These are phyloP conservation scores for Pleurotus tuber-regium DNA, from an alignment of 768 basidiomycete genomes.

Conservation along the genomic window DNA sequence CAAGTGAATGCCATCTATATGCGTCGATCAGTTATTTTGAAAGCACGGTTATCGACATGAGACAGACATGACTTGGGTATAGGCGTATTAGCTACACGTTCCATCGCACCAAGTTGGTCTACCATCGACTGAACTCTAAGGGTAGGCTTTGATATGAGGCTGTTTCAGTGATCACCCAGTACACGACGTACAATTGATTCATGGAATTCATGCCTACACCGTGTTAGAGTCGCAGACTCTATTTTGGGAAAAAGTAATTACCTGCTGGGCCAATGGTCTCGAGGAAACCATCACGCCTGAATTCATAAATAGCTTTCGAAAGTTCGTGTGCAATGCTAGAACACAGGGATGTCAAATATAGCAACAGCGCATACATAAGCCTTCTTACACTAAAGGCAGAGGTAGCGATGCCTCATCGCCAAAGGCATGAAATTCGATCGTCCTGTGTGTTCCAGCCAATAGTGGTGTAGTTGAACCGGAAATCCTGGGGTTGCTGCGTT, in stretches of 20 bases:
- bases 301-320: constrained; percentile 62
- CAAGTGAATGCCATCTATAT: constrained; percentile 79
- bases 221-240: constrained; percentile 1
- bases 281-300: constrained; percentile 76
- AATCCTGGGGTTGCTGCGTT: constrained; percentile 63
- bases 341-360: background rate
- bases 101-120: constrained; percentile 83
- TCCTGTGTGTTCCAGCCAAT: constrained; percentile 50
- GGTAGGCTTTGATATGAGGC: constrained; percentile 2
- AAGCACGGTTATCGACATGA: constrained; percentile 7
- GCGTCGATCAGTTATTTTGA: background rate
- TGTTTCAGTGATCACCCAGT: no score
- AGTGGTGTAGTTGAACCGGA: constrained; percentile 58
- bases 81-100: constrained; percentile 87
- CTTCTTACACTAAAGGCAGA: constrained; percentile 71
- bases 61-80: constrained; percentile 72
- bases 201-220: constrained; percentile 73
- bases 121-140: constrained; percentile 75
- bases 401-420: constrained; percentile 66
- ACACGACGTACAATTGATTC: constrained; percentile 57
- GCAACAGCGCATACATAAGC: background rate
- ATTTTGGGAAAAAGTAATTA: constrained; percentile 20
- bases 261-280: constrained; percentile 91
- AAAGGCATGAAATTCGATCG: constrained; percentile 59
- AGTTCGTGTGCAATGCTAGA: constrained; percentile 82